A percentile compares a stretch with the other conserved stretches of the same genome.
phyloP scores from a whole-genome alignment of 345 rosid species.

The Punica granatum region DNA sequence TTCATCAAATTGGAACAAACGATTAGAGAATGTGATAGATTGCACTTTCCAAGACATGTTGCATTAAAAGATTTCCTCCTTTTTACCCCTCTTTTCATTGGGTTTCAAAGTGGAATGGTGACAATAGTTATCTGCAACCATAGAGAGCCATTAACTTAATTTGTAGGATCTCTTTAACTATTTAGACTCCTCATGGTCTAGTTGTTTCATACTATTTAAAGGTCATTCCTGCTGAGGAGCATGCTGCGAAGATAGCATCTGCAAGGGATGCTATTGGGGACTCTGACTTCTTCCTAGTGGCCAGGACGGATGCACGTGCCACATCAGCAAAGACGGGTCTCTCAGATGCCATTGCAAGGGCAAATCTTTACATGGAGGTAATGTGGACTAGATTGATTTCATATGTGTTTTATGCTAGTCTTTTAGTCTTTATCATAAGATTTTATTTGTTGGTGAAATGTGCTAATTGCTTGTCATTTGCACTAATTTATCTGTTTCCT shows the following conservation, averaged over 20 bases:
- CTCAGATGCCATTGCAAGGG: conserved; percentile 47
- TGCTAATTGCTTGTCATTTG: not conserved
- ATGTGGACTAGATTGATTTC: not conserved
- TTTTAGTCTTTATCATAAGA: not conserved
- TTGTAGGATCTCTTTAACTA: not conserved
- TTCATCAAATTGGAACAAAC: not conserved
- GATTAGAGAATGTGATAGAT: not conserved
- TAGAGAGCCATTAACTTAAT: no score
- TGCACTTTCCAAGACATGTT: not conserved
- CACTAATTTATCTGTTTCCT: not conserved
- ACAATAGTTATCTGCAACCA: not conserved
- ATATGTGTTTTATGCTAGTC: not conserved
- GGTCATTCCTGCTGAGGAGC: conserved; percentile 50
- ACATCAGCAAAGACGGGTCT: conserved; percentile 40
- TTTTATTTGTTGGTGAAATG: not conserved
- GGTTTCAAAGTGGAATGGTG: not conserved
- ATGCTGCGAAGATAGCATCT: conserved; percentile 47
- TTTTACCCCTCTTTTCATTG: not conserved
- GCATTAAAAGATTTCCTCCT: not conserved
- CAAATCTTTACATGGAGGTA: conserved; percentile 49
- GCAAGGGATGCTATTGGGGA: conserved; percentile 48
- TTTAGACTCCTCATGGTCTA: not conserved
- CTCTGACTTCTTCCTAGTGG: conserved; percentile 47
- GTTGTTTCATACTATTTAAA: conserved; percentile 5
- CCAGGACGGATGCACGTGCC: conserved; percentile 43